phyloP scores from a whole-genome alignment of 2,329 filamentous ascomycete species.

The Cylindrodendrum hubeiense region DNA sequence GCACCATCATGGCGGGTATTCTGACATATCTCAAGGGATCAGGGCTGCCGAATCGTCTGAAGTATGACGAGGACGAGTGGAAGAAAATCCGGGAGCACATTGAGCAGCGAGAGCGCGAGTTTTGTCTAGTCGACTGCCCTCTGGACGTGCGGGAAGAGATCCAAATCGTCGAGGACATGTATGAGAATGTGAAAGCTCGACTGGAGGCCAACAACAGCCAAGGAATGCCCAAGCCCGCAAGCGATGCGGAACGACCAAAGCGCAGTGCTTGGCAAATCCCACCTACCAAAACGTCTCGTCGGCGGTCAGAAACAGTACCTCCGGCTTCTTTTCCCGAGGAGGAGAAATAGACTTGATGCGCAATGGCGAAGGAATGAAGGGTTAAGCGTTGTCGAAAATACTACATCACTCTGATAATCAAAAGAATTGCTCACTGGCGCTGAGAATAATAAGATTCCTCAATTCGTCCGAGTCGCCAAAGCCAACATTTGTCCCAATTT shows the following conservation, averaged over 20 bases:
- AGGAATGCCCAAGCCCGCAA: background rate
- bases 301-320: background rate
- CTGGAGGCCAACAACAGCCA: constrained; percentile 6
- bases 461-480: background rate
- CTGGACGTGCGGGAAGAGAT: constrained; percentile 21
- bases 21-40: constrained; percentile 18
- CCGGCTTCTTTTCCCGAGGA: background rate
- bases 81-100: constrained; percentile 10
- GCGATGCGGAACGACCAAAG: background rate
- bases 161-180: constrained; percentile 20
- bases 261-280: background rate
- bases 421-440: background rate
- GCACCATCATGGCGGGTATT: constrained; percentile 18
- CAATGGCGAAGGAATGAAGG: background rate
- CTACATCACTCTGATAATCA: background rate
- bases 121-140: constrained; percentile 6
- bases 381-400: background rate
- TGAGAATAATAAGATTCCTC: background rate
- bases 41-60: constrained; percentile 6
- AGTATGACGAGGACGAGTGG: constrained; percentile 16
- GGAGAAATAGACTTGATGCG: background rate
- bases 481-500: background rate
- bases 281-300: background rate
- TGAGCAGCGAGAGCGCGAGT: constrained; percentile 21
- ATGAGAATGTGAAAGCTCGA: constrained; percentile 4